phyloP scores from a whole-genome alignment of 768 basidiomycete species.

The Trametes punicea region DNA sequence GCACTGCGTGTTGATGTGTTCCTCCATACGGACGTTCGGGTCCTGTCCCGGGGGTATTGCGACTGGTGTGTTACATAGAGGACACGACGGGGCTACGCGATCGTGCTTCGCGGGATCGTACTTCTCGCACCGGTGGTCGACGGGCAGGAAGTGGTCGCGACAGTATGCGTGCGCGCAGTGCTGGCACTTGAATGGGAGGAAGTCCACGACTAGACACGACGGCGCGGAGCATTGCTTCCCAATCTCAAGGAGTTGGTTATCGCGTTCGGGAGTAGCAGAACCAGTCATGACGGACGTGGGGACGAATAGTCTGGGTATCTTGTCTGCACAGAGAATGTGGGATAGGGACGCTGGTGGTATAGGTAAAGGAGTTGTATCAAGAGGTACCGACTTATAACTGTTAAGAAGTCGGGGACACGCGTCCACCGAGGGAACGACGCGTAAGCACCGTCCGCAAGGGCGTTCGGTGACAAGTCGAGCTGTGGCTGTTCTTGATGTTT shows the following conservation, averaged over 20 bases:
- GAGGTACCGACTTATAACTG: not conserved
- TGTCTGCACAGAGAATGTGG: not conserved
- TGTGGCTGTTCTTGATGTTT: not conserved
- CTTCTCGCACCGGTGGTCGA: conserved; percentile 61
- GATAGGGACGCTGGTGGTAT: not conserved
- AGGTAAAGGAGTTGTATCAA: conserved; percentile 14
- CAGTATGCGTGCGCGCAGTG: conserved; percentile 73
- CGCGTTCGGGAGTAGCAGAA: conserved; percentile 35
- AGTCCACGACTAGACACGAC: conserved; percentile 72
- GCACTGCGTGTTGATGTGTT: conserved; percentile 65
- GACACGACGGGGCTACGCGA: conserved; percentile 75
- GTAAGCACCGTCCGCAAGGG: conserved; percentile 12
- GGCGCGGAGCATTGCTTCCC: conserved; percentile 70
- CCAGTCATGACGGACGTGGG: conserved; percentile 25
- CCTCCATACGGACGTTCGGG: conserved; percentile 79
- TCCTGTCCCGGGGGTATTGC: conserved; percentile 75
- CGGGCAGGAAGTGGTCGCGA: conserved; percentile 73
- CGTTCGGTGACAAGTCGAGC: conserved; percentile 2
- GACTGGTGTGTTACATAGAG: conserved; percentile 73
- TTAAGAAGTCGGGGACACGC: conserved; percentile 25
- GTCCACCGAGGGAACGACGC: conserved; percentile 24
- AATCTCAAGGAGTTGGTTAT: conserved; percentile 58
- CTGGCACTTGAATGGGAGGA: conserved; percentile 83
- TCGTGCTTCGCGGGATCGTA: conserved; percentile 72
- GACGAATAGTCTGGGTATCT: not conserved